Evolutionary conservation across 1,284 basidiomycete species (phyloP), one percentile per base, ranked within the genome.

Genomic region (Anthracocystis panici-leucophaei): DNA sequence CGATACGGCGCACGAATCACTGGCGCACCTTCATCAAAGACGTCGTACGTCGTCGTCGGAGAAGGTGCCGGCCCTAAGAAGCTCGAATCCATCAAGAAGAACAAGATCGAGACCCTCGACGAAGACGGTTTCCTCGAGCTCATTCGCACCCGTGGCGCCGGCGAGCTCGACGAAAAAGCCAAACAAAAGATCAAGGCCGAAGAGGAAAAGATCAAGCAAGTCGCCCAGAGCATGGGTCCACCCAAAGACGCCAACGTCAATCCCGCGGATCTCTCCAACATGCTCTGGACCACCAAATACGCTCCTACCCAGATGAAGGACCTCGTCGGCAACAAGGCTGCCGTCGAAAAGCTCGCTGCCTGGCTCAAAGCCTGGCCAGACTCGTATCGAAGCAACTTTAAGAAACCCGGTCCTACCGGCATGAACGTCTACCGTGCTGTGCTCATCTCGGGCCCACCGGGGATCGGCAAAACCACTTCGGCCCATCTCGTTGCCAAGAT

Each of bases 401-500:
- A 94, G 87, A 97, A 96, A 84, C 94, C 95, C 0, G 96, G 96
- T 2, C 96, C 95, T 86, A 90, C 90, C 69, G 94, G 91, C 0
- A 92, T 92, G 90, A 94, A 94, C 73, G 87, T 91, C 20, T 97
- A 89, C 85, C 91, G 95, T 20, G 94, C 94, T 3, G 89, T 97
- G 1, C 87, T 99, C 66, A 91, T 99, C 68, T 93, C 93, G 1
- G 96, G 96, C 0, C 91, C 95, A 2, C 96, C 96, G 5, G 96
- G 97, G 2, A 97, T 98, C 63, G 96, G 96, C 31, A 99, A 99
- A 88, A 99, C 96, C 5, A 97, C 95, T 0, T 92, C 93, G 66
- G 96, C 96, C 0, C 96, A 99, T 86, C 84, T 99, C 33, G 92
- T 93, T 65, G 95, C 96, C 2, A 92, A 92, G 82, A 86, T 92